Conservation (phyloP, 164 flowering plant genomes). For the Saururus chinensis region DNA sequence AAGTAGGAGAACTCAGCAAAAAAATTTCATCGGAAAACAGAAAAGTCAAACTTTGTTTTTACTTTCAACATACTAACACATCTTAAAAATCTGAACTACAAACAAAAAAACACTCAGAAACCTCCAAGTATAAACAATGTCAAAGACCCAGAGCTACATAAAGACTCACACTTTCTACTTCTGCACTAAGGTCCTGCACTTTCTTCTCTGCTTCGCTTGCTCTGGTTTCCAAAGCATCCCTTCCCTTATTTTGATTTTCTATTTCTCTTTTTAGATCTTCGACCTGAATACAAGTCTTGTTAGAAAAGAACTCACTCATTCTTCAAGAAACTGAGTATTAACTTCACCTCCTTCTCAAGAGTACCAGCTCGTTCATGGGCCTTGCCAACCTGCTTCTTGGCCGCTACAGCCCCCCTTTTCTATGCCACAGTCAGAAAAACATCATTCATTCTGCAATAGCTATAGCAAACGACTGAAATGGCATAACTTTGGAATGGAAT, state of each 20-base stretch:
- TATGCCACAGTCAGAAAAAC: conserved; percentile 8
- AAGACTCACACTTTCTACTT: conserved; percentile 49
- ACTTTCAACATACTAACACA: no score
- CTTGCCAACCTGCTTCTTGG: conserved; percentile 50
- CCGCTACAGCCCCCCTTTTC: conserved; percentile 53
- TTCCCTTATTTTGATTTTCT: conserved; percentile 35
- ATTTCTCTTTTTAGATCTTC: conserved; percentile 48
- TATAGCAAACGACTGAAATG: neutral
- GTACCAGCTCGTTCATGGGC: conserved; percentile 71
- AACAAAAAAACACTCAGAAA: no score
- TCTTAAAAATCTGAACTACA: no score
- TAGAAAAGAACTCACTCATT: neutral
- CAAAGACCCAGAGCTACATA: no score
- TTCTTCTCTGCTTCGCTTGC: conserved; percentile 43
- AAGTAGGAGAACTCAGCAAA: no score
- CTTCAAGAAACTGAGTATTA: neutral
- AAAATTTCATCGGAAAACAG: no score
- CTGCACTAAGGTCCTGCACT: conserved; percentile 30
- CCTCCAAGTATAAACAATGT: no score
- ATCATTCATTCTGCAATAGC: neutral
- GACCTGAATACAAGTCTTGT: conserved; percentile 25
- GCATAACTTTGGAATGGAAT: neutral
- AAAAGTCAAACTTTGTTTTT: no score
- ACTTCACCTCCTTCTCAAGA: conserved; percentile 63
- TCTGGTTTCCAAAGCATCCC: conserved; percentile 38